Evolutionary conservation across 1,139 yeast species (phyloP).

Genomic region (Yamadazyma sp.): DNA sequence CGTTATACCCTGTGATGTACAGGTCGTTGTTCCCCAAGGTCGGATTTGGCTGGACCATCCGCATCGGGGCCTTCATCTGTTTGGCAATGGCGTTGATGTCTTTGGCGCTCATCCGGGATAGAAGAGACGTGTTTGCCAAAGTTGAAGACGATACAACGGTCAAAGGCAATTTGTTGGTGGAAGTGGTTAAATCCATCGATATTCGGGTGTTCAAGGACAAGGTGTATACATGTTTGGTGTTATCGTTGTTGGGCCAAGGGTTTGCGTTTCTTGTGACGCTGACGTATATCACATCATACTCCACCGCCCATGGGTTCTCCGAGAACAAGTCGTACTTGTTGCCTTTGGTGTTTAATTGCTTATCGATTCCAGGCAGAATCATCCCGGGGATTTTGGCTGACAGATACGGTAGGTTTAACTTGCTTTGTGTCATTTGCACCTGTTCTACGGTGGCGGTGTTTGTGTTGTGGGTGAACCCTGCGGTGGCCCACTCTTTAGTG

Average conservation of each 20-base stretch:
- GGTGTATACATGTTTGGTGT: conserved; percentile 26
- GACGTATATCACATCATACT: conserved; percentile 53
- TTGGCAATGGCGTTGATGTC: conserved; percentile 38
- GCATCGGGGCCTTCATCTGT: conserved; percentile 54
- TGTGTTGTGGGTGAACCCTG: conserved; percentile 47
- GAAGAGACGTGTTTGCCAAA: conserved; percentile 20
- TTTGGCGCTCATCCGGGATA: conserved; percentile 41
- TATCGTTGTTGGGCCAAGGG: conserved; percentile 33
- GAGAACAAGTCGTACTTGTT: conserved; percentile 43
- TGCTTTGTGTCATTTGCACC: conserved; percentile 42
- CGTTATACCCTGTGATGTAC: conserved; percentile 57
- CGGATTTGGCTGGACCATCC: conserved; percentile 65
- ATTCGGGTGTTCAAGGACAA: conserved; percentile 25
- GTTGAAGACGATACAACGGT: not conserved
- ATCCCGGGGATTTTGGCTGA: conserved; percentile 53
- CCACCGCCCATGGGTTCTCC: conserved; percentile 41
- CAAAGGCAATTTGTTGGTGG: conserved; percentile 9
- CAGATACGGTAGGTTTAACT: conserved; percentile 51
- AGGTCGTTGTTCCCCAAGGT: conserved; percentile 42
- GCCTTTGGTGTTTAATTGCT: conserved; percentile 45
- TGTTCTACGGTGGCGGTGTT: conserved; percentile 39
- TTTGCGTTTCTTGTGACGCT: conserved; percentile 49
- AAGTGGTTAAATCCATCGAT: conserved; percentile 26
- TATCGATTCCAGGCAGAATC: conserved; percentile 49
- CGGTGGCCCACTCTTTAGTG: conserved; percentile 19